Evolutionary conservation across 2,329 filamentous ascomycete species (phyloP), one percentile per base, ranked within the genome.

Genomic region (Pyricularia sp.): DNA sequence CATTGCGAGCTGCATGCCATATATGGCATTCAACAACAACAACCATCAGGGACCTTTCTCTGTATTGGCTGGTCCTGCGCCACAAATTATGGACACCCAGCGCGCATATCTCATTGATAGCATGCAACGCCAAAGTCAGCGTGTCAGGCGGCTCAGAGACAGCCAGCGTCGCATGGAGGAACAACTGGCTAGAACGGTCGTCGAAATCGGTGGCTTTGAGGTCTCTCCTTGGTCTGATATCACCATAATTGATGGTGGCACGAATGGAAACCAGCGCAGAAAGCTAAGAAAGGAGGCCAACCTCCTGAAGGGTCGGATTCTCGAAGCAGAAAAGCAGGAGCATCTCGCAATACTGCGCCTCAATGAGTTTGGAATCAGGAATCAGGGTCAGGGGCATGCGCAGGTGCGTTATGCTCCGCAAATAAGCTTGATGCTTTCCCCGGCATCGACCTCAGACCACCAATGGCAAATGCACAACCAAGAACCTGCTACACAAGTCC

Each of bases 351-450:
- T 80, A 53, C 65, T 73, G 19, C 74, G 81, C 2, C 72, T 85
- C n/a, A 73, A 77, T 13, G 81, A 84, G 65, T 68, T 85, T 16
- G 75, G 78, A 40, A 71, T 79, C 19, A 81, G 85, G 70, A 76
- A 81, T 16, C 77, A 78, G 68, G 78, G 76, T 53, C 75, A 76
- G 79, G 63, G 72, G 76, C 2, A 77, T 75, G 75, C 69, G 62
- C 64, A 67, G 30, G 10, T 10, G 3, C 16, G 6, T 24, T 9
- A 12, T 28, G 30, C 24, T 19, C 24, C 57, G 16, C 16, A 16
- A 19, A n/a, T 28, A 26, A 19, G 12, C 19, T 19, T 40, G 9
- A 19, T 59, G 28, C 22, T 33, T 16, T n/a, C 49, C n/a, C 24
- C 35, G 53, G 24, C n/a, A 16, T 10, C 53, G 4, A 30, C 19